Evolutionary conservation across 169 alveolate genomes (phyloP).

Genomic region (Plasmodium relictum): DNA sequence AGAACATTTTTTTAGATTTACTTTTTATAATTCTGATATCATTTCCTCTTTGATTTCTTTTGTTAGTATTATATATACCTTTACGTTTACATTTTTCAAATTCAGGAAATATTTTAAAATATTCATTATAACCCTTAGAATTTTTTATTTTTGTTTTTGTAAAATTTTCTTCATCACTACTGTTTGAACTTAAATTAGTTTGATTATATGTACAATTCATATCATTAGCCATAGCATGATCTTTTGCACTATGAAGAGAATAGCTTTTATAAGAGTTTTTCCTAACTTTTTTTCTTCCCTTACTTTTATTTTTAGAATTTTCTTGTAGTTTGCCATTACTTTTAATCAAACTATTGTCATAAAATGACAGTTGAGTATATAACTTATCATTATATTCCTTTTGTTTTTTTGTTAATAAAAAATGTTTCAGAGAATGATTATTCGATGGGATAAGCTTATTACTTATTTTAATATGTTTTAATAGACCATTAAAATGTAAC

Average conservation of each 20-base stretch:
- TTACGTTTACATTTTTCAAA: too few relatives aligned
- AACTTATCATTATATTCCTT: too few relatives aligned
- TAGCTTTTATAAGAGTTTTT: not conserved
- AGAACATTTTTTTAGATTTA: too few relatives aligned
- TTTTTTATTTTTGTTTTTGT: slow-evolving; percentile 19
- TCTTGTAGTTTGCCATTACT: slow-evolving; percentile 11
- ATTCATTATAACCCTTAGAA: not conserved
- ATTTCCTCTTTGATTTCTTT: not conserved
- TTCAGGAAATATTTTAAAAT: not conserved
- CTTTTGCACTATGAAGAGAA: not conserved
- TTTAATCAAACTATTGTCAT: not conserved
- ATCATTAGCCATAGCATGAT: not conserved
- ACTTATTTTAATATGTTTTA: slow-evolving; percentile 3
- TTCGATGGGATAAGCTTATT: not conserved
- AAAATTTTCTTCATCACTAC: slow-evolving; percentile 27
- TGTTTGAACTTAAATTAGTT: slow-evolving; percentile 27
- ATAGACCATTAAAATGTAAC: slow-evolving; percentile 22
- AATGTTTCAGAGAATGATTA: too few relatives aligned
- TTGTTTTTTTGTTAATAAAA: too few relatives aligned
- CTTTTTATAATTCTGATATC: not conserved
- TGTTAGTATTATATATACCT: too few relatives aligned
- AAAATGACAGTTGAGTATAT: not conserved
- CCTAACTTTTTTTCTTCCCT: slow-evolving; percentile 1
- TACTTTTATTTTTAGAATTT: slow-evolving; percentile 12
- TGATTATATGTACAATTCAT: slow-evolving; percentile 4